Conservation (phyloP, 352 stramenopile species). For the Elongisporangium prolatum region DNA sequence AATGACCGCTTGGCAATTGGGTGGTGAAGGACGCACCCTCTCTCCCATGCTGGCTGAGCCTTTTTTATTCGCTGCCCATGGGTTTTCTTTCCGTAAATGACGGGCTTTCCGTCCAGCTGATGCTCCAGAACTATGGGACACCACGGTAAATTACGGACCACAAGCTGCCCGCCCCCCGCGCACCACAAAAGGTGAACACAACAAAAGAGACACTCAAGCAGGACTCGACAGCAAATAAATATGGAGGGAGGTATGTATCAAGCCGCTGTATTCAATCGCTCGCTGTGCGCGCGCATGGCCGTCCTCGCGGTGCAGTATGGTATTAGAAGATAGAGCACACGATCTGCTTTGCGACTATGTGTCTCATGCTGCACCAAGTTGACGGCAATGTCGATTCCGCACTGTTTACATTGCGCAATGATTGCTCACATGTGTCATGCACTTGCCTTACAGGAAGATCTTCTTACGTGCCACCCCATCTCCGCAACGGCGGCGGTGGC, state of each 20-base stretch:
- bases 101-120: background rate
- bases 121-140: background rate
- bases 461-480: slow-evolving; percentile 72
- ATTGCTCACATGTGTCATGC: background rate
- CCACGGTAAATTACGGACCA: background rate
- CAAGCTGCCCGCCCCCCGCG: background rate
- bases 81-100: background rate
- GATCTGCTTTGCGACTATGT: background rate
- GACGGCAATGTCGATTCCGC: background rate
- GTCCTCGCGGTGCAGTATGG: background rate
- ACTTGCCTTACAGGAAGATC: slow-evolving; percentile 39
- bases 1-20: slow-evolving; percentile 1
- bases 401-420: slow-evolving; percentile 2
- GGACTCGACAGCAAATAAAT: slow-evolving; percentile 13
- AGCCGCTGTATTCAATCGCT: background rate
- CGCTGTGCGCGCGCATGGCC: background rate
- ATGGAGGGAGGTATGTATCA: slow-evolving; percentile 27
- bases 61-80: background rate
- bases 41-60: background rate
- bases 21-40: slow-evolving; percentile 11
- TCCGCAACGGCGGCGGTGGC: slow-evolving; percentile 38
- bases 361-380: background rate
- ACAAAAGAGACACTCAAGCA: slow-evolving; percentile 10
- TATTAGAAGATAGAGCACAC: background rate
- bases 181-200: background rate